Evolutionary conservation across 2,329 filamentous ascomycete species (phyloP).

Genomic region (Xylaria sp.): DNA sequence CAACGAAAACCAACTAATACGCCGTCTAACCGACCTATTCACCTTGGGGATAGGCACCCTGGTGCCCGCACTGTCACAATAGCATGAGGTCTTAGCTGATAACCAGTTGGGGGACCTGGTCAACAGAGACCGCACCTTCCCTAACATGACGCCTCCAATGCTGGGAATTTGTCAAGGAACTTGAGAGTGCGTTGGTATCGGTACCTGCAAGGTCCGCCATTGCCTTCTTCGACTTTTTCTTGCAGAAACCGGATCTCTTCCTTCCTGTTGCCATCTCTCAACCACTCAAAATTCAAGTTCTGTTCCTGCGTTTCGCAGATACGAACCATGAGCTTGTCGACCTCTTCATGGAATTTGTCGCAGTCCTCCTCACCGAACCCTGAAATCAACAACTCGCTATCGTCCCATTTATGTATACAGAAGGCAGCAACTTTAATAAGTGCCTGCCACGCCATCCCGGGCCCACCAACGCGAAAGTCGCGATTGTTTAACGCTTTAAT

Average conservation of each 20-base stretch:
- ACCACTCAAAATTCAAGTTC: not conserved
- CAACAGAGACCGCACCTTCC: too few relatives aligned
- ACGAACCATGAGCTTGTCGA: constrained; percentile 8
- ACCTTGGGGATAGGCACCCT: too few relatives aligned
- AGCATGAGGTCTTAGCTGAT: too few relatives aligned
- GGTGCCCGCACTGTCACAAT: too few relatives aligned
- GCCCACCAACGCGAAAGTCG: too few relatives aligned
- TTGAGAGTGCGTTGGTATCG: constrained; percentile 3
- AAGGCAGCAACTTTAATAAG: not conserved
- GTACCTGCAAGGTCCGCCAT: not conserved
- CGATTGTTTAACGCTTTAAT: not conserved
- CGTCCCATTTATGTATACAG: not conserved
- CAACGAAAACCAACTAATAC: too few relatives aligned
- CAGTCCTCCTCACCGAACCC: constrained; percentile 6
- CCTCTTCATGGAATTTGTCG: constrained; percentile 6
- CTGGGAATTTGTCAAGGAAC: not conserved
- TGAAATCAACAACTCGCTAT: not conserved
- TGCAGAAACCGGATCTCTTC: constrained; percentile 3
- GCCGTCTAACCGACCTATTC: too few relatives aligned
- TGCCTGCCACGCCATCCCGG: not conserved
- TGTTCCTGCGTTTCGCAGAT: constrained; percentile 17
- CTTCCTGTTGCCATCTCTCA: constrained; percentile 3
- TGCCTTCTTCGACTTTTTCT: not conserved
- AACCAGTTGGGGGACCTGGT: too few relatives aligned
- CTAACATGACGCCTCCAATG: too few relatives aligned